Base-by-base conservation (phyloP, 2,329 filamentous ascomycete genomes). In the Ophiostoma pallidulum region DNA sequence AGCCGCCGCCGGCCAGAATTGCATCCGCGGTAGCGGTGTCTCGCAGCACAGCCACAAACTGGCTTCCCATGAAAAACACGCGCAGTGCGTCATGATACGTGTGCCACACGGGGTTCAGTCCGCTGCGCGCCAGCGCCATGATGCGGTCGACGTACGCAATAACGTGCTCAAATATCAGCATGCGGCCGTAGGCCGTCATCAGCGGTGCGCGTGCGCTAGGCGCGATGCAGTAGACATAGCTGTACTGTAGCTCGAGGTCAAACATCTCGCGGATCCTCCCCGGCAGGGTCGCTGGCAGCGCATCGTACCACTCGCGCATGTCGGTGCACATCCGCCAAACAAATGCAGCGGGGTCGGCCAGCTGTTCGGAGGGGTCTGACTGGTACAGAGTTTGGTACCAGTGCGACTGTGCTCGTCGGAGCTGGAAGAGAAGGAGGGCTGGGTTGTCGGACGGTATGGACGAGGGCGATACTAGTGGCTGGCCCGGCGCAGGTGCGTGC, bases 331-430 rank as follows among this genome's bases (percentile, higher is more conserved):
- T 81, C 49, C 80, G 77, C 82, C 85, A 89, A 40, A 89, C 77
- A 60, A 85, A 88, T 0, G 75, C 73, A 10, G 82, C 74, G 1
- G 86, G 75, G 45, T 90, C 80, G 16, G 77, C 70, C 49, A 87
- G 73, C n/a, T 78, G 76, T 16, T 64, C 57, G 2, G 75, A 71
- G 1, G 81, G 77, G 9, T 85, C 84, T 16, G 82, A 85, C 58
- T 92, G 87, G 60, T 92, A 92, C 3, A 96, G 77, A 19, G 83
- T 78, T 59, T 94, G 89, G 58, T 97, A 97, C 79, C 88, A 95
- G 42, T 76, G 75, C 0, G 92, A 97, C 62, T 97, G 84, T 7
- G 87, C 77, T 50, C 83, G 78, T n/a, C 91, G 84, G 8, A 97
- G 77, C 57, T 83, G 81, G 60, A 95, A 91, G 2, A 95, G 68